Conservation (phyloP, 495 filamentous ascomycete species). For the Echria macrotheca region DNA sequence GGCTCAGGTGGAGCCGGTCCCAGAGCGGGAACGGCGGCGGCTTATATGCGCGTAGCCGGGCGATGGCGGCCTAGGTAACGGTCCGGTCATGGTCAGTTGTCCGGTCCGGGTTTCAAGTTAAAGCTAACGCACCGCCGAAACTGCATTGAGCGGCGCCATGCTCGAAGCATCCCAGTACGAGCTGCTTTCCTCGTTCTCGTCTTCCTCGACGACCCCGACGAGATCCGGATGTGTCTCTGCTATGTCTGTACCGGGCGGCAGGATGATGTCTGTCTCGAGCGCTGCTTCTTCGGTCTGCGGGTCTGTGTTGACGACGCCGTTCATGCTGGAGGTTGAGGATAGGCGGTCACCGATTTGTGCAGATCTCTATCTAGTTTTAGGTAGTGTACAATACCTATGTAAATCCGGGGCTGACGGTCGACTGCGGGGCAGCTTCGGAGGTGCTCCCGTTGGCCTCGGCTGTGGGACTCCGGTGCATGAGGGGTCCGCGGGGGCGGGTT, state of each 20-base stretch:
- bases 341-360: too few species aligned
- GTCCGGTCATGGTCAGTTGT: background rate
- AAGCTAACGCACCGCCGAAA: slow-evolving; percentile 48
- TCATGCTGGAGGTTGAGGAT: too few species aligned
- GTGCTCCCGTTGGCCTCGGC: background rate
- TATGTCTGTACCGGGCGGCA: too few species aligned
- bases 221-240: slow-evolving; percentile 1
- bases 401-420: too few species aligned
- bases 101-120: background rate
- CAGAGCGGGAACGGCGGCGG: slow-evolving; percentile 51
- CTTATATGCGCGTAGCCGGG: slow-evolving; percentile 66
- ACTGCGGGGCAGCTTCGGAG: too few species aligned
- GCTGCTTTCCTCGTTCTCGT: slow-evolving; percentile 12
- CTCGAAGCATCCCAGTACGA: slow-evolving; percentile 46
- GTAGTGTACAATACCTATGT: too few species aligned
- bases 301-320: too few species aligned
- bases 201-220: background rate
- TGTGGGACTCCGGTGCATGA: background rate
- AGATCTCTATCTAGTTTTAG: too few species aligned
- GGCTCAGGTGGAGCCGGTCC: slow-evolving; percentile 58
- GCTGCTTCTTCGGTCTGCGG: too few species aligned
- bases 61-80: slow-evolving; percentile 60
- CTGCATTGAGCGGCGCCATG: slow-evolving; percentile 53
- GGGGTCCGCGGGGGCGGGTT: background rate
- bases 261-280: too few species aligned